These are phyloP conservation scores for Lagenidium giganteum DNA, from an alignment of 352 stramenopile genomes.

Conservation along the genomic window DNA sequence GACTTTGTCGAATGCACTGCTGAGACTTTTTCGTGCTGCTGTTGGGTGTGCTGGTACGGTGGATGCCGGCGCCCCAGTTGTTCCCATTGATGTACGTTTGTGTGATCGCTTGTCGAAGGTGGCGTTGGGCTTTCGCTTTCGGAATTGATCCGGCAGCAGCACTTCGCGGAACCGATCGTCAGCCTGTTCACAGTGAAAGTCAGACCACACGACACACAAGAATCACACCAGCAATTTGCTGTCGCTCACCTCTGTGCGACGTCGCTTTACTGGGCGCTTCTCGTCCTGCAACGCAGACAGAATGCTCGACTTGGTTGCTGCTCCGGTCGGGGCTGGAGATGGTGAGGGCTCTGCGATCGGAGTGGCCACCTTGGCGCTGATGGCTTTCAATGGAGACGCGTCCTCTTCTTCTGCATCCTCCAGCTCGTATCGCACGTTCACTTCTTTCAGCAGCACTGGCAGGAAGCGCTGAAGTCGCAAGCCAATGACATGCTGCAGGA, in stretches of 20 bases:
- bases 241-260: slow-evolving; percentile 13
- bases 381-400: neutral
- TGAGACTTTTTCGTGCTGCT: too few relatives aligned
- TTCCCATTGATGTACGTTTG: too few relatives aligned
- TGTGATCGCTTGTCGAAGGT: too few relatives aligned
- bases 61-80: too few relatives aligned
- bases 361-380: too few relatives aligned
- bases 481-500: slow-evolving; percentile 48
- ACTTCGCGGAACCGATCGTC: slow-evolving; percentile 18
- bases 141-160: slow-evolving; percentile 7
- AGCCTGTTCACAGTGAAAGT: neutral
- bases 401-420: slow-evolving; percentile 27
- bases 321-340: neutral
- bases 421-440: slow-evolving; percentile 57
- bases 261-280: slow-evolving; percentile 30
- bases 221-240: too few relatives aligned
- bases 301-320: slow-evolving; percentile 36
- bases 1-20: too few relatives aligned
- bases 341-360: slow-evolving; percentile 1
- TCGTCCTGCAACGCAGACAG: slow-evolving; percentile 61
- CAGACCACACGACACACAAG: neutral
- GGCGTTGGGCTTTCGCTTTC: neutral
- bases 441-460: slow-evolving; percentile 39
- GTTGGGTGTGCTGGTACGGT: too few relatives aligned
- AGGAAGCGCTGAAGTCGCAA: slow-evolving; percentile 31